Base-by-base conservation (phyloP, 257 asterid genomes). In the Jacaranda mimosifolia region DNA sequence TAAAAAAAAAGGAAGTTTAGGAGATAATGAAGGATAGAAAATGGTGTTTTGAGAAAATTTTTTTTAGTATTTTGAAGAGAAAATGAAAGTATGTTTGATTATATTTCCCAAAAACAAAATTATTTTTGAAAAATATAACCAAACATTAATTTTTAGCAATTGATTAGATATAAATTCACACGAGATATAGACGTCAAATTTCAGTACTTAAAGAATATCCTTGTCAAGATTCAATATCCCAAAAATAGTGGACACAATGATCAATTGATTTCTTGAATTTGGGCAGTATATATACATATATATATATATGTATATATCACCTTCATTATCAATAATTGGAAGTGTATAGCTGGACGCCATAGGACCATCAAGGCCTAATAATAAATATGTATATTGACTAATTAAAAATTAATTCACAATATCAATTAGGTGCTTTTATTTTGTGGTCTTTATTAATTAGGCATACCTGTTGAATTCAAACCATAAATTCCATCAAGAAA, bases 271-370 rank as follows among this genome's bases (percentile, higher is more conserved):
- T 55, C 26, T 5, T 5, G 4, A 57, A 57, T 18, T 57, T 57
- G 36, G 63, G 38, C 32, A 8, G n/a, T 14, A 18, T 15, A 6
- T n/a, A 53, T n/a, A 9, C n/a, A 39, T 9, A 4, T 46, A 9
- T 1, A n/a, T 5, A 53, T 3, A 39, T 40, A 0, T 40, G 8
- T 40, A 3, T 40, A 3, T 40, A 21, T 6, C 49, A 58, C 59
- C 43, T 7, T 42, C 21, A 7, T 15, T 52, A 51, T 9, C 73
- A 64, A 63, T 64, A 65, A 52, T 65, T 56, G 9, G 56, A 36
- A 65, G 18, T 51, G 67, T 18, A 52, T 17, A 64, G 79, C 73
- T 75, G 79, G 73, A 75, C 0, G 68, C 10, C 12, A 58, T 15
- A 14, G 52, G 57, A 32, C 70, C 60, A 74, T 67, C 63, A 18